Evolutionary conservation across 1,139 yeast species (phyloP), one percentile per base, ranked within the genome.

Genomic region (Hemisphaericaspora xylofermentans): DNA sequence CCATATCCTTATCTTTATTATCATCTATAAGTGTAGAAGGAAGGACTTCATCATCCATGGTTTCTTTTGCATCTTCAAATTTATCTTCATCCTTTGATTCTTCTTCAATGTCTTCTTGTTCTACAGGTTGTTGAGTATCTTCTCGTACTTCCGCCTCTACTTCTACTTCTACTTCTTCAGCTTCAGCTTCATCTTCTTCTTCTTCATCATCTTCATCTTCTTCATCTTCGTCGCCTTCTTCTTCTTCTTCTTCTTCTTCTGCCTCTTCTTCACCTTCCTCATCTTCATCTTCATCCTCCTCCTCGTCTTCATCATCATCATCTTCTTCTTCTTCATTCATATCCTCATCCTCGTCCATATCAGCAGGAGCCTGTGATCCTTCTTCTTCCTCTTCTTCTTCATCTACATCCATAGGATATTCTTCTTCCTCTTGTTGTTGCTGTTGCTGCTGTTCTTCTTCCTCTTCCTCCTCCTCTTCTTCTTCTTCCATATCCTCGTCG

Each of bases 181-280:
- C 56, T 7, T 45, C 57, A 4, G 39, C 55, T 4, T 46, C 57
- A 8, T 43, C 49, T 6, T 47, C 65, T 1, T 45, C 51, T 1
- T 41, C 51, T 2, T 51, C 54, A 1, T 42, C 55, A 6, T 48
- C 56, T 1, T 52, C 55, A 2, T 47, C 54, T 5, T 47, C 55
- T 4, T 47, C 57, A 1, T 49, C 57, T 1, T 50, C 58, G 0
- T 50, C 55, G 8, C 48, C 58, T 1, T 47, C 54, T 0, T 45
- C 56, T 6, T 49, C 58, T 10, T 50, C 53, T 3, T 49, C 57
- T 0, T 48, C 57, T 6, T 52, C 56, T 1, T 47, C 58, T 1
- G 43, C 61, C 1, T 58, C 64, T 0, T 52, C 61, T 4, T 53
- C 65, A 2, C 50, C 58, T 6, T 54, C 67, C 2, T 60, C 64